Conservation (phyloP, 2,329 filamentous ascomycete genomes). For the Gaeumannomyces tritici region DNA sequence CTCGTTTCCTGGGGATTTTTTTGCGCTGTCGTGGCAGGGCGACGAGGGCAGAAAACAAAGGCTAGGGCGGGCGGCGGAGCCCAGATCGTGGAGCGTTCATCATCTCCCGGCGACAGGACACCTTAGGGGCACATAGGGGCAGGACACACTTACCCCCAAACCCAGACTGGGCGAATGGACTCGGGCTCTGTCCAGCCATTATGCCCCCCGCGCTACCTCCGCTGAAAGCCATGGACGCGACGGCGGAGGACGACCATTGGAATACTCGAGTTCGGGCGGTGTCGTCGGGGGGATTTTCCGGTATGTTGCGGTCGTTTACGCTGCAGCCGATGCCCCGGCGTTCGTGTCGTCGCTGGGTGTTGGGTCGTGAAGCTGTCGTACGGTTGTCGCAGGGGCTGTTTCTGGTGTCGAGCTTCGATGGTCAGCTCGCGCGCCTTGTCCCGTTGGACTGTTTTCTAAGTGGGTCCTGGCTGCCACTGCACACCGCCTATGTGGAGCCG, state of each 20-base stretch:
- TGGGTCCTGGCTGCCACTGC: too few species aligned
- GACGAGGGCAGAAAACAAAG: constrained; percentile 3
- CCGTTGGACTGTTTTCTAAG: too few species aligned
- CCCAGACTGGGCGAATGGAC: constrained; percentile 1
- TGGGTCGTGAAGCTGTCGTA: background rate
- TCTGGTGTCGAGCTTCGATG: background rate
- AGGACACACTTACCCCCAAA: background rate
- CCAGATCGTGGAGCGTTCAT: background rate
- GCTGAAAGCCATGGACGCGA: constrained; percentile 4
- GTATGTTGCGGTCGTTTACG: background rate
- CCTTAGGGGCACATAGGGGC: background rate
- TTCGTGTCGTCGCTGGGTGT: background rate
- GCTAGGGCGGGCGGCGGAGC: constrained; percentile 4
- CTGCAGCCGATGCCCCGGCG: background rate
- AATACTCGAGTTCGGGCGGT: background rate
- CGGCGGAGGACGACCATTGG: constrained; percentile 3
- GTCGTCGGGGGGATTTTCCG: background rate
- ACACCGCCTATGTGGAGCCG: too few species aligned
- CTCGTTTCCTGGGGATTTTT: background rate
- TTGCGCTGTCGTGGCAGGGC: background rate
- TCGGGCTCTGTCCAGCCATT: background rate
- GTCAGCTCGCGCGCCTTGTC: too few species aligned
- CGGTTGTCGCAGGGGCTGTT: background rate
- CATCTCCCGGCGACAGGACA: background rate
- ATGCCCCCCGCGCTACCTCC: constrained; percentile 4